These are phyloP conservation scores for Phytophthora multivora DNA, from an alignment of 352 stramenopile species.

Conservation along the genomic window DNA sequence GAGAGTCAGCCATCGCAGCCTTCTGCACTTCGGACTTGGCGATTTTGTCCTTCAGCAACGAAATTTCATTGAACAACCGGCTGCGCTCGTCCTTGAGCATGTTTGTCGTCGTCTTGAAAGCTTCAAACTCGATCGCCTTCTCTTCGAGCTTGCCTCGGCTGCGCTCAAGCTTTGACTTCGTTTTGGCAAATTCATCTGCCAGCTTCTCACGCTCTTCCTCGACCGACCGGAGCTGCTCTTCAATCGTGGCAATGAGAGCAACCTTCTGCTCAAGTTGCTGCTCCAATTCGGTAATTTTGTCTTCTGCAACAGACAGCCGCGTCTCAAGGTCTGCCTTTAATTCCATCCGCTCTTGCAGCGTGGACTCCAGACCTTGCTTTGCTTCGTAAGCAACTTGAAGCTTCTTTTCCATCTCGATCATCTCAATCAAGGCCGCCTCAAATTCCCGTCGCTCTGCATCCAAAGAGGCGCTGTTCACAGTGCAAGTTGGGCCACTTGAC, in stretches of 20 bases:
- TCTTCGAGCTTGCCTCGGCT: constrained; percentile 60
- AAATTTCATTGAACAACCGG: constrained; percentile 60
- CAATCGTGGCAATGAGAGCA: constrained; percentile 51
- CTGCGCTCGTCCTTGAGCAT: constrained; percentile 67
- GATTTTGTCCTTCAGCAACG: constrained; percentile 57
- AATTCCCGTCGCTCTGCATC: constrained; percentile 68
- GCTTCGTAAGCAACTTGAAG: constrained; percentile 66
- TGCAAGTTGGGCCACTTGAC: constrained; percentile 24
- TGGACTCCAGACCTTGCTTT: constrained; percentile 55
- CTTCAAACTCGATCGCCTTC: constrained; percentile 66
- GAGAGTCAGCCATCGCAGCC: constrained; percentile 42
- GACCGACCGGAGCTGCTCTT: constrained; percentile 48
- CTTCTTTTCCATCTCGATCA: constrained; percentile 74
- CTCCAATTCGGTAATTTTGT: constrained; percentile 56
- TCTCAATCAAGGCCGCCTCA: constrained; percentile 60
- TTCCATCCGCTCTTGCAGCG: constrained; percentile 55
- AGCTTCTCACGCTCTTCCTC: constrained; percentile 58
- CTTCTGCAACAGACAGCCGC: constrained; percentile 48
- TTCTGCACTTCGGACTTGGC: constrained; percentile 49
- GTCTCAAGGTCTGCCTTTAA: constrained; percentile 53
- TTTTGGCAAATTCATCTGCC: constrained; percentile 46
- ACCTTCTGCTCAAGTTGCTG: constrained; percentile 64
- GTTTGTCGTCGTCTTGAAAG: constrained; percentile 59
- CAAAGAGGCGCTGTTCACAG: constrained; percentile 33
- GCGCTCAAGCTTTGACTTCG: constrained; percentile 54